Evolutionary conservation across 805 yeast genomes (phyloP).

Genomic region (Candida chauliodis): DNA sequence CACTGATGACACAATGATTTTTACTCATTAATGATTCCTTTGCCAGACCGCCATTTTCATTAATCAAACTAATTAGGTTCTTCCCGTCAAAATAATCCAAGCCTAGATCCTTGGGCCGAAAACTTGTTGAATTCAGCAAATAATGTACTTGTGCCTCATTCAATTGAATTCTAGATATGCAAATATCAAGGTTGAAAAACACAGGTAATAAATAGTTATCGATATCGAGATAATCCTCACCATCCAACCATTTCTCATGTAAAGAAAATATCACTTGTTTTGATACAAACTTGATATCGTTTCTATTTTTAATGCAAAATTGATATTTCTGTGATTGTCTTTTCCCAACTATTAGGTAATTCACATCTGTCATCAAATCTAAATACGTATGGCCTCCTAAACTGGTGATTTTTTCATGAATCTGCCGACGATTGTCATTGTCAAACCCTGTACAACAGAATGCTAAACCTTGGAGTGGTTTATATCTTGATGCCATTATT

Average conservation of each 20-base stretch:
- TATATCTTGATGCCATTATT: slow-evolving; percentile 7
- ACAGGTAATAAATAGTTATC: slow-evolving; percentile 32
- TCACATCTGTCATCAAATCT: slow-evolving; percentile 60
- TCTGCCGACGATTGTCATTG: slow-evolving; percentile 35
- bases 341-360: slow-evolving; percentile 57
- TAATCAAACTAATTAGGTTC: slow-evolving; percentile 32
- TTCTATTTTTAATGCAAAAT: slow-evolving; percentile 47
- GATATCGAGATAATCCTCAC: slow-evolving; percentile 35
- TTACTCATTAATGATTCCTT: slow-evolving; percentile 48
- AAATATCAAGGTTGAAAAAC: slow-evolving; percentile 43
- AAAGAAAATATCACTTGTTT: slow-evolving; percentile 44
- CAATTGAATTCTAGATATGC: slow-evolving; percentile 38
- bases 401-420: slow-evolving; percentile 43
- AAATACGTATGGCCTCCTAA: slow-evolving; percentile 59
- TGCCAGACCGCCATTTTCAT: slow-evolving; percentile 46
- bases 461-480: slow-evolving; percentile 45
- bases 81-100: slow-evolving; percentile 21
- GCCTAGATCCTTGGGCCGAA: slow-evolving; percentile 17
- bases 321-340: slow-evolving; percentile 53
- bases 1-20: slow-evolving; percentile 45
- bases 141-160: slow-evolving; percentile 4
- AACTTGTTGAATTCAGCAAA: slow-evolving; percentile 16
- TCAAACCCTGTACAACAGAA: slow-evolving; percentile 59
- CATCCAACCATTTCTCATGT: slow-evolving; percentile 51
- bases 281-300: slow-evolving; percentile 55